These are phyloP conservation scores for Diutina scorzettiae DNA, from an alignment of 1,139 yeast genomes.

Conservation along the genomic window DNA sequence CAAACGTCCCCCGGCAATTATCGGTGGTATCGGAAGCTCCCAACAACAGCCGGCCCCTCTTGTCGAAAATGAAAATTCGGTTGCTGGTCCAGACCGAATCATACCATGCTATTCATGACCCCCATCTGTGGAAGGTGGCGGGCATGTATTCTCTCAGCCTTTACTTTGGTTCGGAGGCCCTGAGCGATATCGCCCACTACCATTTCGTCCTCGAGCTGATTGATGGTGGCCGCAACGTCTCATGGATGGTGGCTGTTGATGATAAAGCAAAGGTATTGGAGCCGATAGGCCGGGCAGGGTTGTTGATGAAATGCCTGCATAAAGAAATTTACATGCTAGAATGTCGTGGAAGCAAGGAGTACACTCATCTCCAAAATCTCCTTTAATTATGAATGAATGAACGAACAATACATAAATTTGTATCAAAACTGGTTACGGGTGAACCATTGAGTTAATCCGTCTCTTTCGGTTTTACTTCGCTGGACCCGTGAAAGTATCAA, in stretches of 20 bases:
- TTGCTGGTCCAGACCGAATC: neutral
- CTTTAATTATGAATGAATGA: constrained; percentile 10
- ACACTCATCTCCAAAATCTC: constrained; percentile 22
- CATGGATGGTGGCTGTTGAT: constrained; percentile 26
- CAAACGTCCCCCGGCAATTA: too few species aligned
- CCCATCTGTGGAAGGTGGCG: constrained; percentile 2
- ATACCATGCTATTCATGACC: neutral
- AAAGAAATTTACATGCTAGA: constrained; percentile 31
- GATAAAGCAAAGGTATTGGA: constrained; percentile 21
- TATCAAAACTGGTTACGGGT: too few species aligned
- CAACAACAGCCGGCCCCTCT: neutral
- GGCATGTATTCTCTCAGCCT: constrained; percentile 2
- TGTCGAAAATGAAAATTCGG: constrained; percentile 2
- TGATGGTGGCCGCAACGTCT: constrained; percentile 8
- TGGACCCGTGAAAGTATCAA: too few species aligned
- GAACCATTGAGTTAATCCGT: too few species aligned
- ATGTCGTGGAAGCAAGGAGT: constrained; percentile 34
- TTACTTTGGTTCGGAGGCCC: neutral
- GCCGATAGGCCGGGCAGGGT: constrained; percentile 34
- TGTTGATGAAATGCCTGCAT: constrained; percentile 24
- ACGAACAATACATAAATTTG: too few species aligned
- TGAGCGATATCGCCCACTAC: neutral
- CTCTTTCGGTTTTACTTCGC: too few species aligned
- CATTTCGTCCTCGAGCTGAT: neutral
- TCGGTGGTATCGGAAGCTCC: neutral